phyloP scores from a whole-genome alignment of 108 stramenopile genomes.

The Discostella stelligeroides region DNA sequence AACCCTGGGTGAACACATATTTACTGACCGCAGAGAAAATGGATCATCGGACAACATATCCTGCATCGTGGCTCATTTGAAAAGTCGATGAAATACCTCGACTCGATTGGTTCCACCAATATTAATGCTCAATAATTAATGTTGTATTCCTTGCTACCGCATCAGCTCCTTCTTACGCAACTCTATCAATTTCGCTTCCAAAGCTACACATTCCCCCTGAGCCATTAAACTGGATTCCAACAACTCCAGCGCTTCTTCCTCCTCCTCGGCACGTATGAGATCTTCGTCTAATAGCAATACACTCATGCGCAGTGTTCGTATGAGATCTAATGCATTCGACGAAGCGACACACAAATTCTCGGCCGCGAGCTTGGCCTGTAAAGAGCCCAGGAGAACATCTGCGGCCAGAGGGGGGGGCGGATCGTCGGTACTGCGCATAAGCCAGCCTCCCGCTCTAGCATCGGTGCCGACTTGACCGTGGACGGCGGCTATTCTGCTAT shows the following conservation, averaged over 20 bases:
- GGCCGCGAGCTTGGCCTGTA: slow-evolving; percentile 75
- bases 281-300: slow-evolving; percentile 85
- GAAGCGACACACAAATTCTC: slow-evolving; percentile 84
- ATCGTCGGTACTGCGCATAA: slow-evolving; percentile 70
- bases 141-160: slow-evolving; percentile 1
- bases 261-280: slow-evolving; percentile 73
- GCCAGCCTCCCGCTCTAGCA: slow-evolving; percentile 67
- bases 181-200: slow-evolving; percentile 72
- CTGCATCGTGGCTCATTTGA: slow-evolving; percentile 72
- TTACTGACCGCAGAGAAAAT: slow-evolving; percentile 51
- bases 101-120: too few species aligned
- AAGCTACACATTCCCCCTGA: slow-evolving; percentile 50
- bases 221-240: slow-evolving; percentile 51
- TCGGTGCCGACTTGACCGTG: slow-evolving; percentile 32
- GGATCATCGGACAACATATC: slow-evolving; percentile 86
- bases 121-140: too few species aligned
- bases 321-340: slow-evolving; percentile 72
- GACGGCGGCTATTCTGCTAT: too few species aligned
- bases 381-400: slow-evolving; percentile 45
- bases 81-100: slow-evolving; percentile 47
- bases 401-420: slow-evolving; percentile 80
- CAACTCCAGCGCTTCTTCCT: slow-evolving; percentile 63
- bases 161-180: slow-evolving; percentile 47
- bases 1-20: not conserved
- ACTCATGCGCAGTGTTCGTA: slow-evolving; percentile 77